Evolutionary conservation across 192 early-diverging fungal genomes (phyloP).

Genomic region (Gamsiella multidivaricata): DNA sequence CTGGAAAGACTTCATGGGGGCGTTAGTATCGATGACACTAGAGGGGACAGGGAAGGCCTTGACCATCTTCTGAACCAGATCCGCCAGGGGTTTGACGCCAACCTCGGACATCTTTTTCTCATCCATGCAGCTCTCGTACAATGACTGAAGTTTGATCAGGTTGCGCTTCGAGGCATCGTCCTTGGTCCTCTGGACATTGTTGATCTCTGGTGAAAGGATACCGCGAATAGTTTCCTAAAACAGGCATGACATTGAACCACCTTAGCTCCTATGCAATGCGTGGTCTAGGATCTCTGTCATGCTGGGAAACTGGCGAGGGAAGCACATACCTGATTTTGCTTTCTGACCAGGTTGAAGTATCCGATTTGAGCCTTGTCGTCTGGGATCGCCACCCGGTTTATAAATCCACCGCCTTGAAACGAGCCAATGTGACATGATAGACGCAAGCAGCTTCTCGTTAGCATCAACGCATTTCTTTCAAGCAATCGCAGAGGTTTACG

Average conservation of each 20-base stretch:
- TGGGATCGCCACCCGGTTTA: slow-evolving; percentile 64
- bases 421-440: no score
- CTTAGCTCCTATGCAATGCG: background rate
- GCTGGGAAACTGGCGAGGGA: no score
- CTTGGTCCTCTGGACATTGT: slow-evolving; percentile 24
- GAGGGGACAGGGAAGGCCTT: slow-evolving; percentile 39
- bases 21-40: slow-evolving; percentile 30
- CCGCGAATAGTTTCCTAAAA: slow-evolving; percentile 54
- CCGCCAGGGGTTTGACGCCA: slow-evolving; percentile 53
- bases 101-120: slow-evolving; percentile 50
- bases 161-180: slow-evolving; percentile 61
- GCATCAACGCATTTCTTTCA: no score
- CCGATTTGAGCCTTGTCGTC: slow-evolving; percentile 64
- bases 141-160: slow-evolving; percentile 64
- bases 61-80: slow-evolving; percentile 48
- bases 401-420: slow-evolving; percentile 71
- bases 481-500: background rate
- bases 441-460: no score
- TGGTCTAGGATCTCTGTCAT: no score
- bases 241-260: background rate
- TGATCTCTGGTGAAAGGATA: slow-evolving; percentile 63
- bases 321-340: slow-evolving; percentile 58
- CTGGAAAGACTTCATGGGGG: background rate
- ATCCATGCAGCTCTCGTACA: slow-evolving; percentile 69
- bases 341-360: slow-evolving; percentile 55